Percentiles rank a stretch among this genome's conserved stretches.
phyloP scores from a whole-genome alignment of 768 basidiomycete genomes.

The Leccinum sublutescens region DNA sequence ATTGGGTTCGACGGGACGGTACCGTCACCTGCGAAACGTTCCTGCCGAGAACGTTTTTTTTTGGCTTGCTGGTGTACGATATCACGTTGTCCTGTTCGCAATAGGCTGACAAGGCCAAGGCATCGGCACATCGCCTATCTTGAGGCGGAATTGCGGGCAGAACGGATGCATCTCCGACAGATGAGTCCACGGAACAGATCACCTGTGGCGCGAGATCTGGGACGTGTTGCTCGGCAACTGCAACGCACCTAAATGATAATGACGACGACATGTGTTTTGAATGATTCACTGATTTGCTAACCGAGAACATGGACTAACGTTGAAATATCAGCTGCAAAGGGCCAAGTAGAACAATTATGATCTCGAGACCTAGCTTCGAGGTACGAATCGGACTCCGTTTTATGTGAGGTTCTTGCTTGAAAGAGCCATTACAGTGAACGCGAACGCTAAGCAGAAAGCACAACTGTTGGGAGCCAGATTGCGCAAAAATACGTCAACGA shows the following conservation, averaged over 20 bases:
- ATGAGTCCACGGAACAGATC: slow-evolving; percentile 55
- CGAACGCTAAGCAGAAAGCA: no score
- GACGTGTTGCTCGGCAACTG: slow-evolving; percentile 56
- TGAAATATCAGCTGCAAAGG: slow-evolving; percentile 58
- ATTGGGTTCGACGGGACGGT: no score
- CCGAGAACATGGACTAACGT: slow-evolving; percentile 81
- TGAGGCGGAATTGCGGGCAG: slow-evolving; percentile 66
- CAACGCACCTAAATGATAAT: slow-evolving; percentile 61
- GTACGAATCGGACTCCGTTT: slow-evolving; percentile 50
- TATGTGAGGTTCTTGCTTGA: no score
- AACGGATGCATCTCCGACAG: slow-evolving; percentile 54
- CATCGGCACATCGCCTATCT: slow-evolving; percentile 64
- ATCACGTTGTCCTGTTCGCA: slow-evolving; percentile 26
- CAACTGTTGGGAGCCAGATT: no score
- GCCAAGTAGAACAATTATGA: slow-evolving; percentile 73
- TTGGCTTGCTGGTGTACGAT: neutral
- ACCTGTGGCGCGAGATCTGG: slow-evolving; percentile 62
- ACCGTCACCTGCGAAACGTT: no score
- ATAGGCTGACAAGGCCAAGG: slow-evolving; percentile 60
- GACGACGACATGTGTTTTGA: neutral
- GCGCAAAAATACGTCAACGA: no score
- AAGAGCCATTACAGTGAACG: no score
- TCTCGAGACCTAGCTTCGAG: slow-evolving; percentile 70
- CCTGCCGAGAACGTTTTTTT: no score
- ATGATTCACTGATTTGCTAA: slow-evolving; percentile 1